Conservation (phyloP, 192 early-diverging fungal genomes). For the Powellomyces hirtus region DNA sequence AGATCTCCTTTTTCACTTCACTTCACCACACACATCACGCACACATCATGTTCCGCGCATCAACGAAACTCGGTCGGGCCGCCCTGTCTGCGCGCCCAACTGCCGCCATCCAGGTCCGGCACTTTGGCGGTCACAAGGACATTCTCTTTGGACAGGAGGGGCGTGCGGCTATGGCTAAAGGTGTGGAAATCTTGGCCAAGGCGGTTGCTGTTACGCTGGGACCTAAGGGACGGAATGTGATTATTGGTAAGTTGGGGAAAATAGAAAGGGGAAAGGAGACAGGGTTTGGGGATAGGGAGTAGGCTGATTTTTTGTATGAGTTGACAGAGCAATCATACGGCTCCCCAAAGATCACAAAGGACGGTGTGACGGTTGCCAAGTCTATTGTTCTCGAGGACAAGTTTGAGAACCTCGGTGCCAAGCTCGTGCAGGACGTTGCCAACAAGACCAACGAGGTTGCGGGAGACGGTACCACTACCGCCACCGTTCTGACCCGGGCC, state of each 20-base stretch:
- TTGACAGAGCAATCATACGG: conserved; percentile 88
- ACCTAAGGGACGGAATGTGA: conserved; percentile 97
- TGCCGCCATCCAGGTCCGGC: conserved; percentile 10
- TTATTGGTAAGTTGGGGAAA: conserved; percentile 64
- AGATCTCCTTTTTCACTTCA: not conserved
- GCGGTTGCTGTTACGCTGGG: conserved; percentile 99
- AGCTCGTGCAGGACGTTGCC: conserved; percentile 98
- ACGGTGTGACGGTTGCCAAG: conserved; percentile 99
- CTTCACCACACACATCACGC: not conserved
- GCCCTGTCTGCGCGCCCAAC: conserved; percentile 7
- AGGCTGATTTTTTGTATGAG: not conserved
- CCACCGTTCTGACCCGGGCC: conserved; percentile 95
- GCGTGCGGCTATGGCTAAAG: conserved; percentile 84
- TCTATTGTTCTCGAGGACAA: conserved; percentile 95
- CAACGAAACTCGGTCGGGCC: conserved; percentile 9
- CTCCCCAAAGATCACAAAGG: conserved; percentile 99
- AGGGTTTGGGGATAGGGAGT: no score
- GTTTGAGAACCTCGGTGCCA: conserved; percentile 99
- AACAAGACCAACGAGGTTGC: conserved; percentile 99
- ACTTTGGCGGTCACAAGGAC: conserved; percentile 78
- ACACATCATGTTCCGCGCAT: conserved; percentile 14
- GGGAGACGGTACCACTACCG: conserved; percentile 99
- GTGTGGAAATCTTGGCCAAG: conserved; percentile 95
- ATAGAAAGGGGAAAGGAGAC: no score
- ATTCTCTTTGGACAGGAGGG: conserved; percentile 96